Percentiles rank a stretch among this genome's conserved stretches.
Evolutionary conservation across 257 asterid genomes (phyloP).

Genomic region (Plectranthus barbatus): DNA sequence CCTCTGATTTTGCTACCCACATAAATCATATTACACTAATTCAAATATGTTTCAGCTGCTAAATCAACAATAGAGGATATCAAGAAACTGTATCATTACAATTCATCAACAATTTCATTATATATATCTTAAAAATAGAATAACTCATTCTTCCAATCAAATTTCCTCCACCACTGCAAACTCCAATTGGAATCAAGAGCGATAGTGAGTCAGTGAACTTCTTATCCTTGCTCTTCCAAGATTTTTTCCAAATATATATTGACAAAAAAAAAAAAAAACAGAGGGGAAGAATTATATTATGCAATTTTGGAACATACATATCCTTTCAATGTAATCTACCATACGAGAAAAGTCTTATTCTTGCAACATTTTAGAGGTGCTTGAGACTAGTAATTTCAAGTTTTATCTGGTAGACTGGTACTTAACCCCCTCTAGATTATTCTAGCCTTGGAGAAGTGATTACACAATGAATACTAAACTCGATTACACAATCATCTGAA

Average conservation of each 20-base stretch:
- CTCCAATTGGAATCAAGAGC: too few relatives aligned
- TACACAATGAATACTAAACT: constrained; percentile 16
- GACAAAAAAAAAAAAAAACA: too few relatives aligned
- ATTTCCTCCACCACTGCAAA: too few relatives aligned
- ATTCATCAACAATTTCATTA: background rate
- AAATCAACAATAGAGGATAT: background rate
- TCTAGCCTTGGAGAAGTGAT: background rate
- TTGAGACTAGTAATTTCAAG: background rate
- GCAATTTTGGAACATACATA: too few relatives aligned
- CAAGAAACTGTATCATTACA: background rate
- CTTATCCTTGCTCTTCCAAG: background rate
- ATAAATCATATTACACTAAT: background rate
- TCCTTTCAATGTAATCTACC: background rate
- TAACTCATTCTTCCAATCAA: too few relatives aligned
- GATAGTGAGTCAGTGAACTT: too few relatives aligned
- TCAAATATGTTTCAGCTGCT: background rate
- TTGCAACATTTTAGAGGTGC: background rate
- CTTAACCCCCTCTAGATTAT: background rate
- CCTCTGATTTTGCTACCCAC: too few relatives aligned
- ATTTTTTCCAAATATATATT: background rate
- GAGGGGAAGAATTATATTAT: too few relatives aligned
- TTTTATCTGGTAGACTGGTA: background rate
- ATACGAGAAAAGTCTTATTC: background rate
- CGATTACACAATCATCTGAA: constrained; percentile 15
- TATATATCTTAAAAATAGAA: too few relatives aligned